Percentiles rank a stretch among this genome's conserved stretches.
Conservation (phyloP, 2,329 filamentous ascomycete species). For the Lachnellula subtilissima region DNA sequence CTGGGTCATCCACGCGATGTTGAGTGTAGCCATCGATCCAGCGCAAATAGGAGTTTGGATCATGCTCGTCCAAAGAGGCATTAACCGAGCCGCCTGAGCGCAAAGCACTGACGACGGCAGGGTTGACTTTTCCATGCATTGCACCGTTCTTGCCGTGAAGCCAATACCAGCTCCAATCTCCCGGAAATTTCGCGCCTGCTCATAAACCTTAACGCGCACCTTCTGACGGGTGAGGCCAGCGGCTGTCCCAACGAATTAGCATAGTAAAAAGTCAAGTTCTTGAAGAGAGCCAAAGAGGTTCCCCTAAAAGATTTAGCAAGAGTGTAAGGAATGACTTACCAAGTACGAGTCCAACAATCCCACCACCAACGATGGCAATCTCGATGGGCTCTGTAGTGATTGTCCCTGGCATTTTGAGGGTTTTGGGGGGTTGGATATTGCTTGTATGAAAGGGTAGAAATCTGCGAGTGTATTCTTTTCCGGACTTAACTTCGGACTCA, state of each 20-base stretch:
- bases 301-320: too few species aligned
- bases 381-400: not conserved
- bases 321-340: conserved; percentile 15
- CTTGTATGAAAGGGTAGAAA: not conserved
- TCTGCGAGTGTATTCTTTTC: too few species aligned
- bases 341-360: conserved; percentile 51
- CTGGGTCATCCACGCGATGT: not conserved
- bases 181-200: conserved; percentile 47
- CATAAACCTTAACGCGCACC: conserved; percentile 46
- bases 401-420: not conserved
- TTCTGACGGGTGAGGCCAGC: conserved; percentile 43
- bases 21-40: conserved; percentile 9
- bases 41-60: conserved; percentile 2
- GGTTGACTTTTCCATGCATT: conserved; percentile 50
- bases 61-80: conserved; percentile 23
- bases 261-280: too few species aligned
- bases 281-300: too few species aligned
- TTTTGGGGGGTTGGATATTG: not conserved
- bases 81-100: conserved; percentile 24
- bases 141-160: conserved; percentile 49
- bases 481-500: too few species aligned
- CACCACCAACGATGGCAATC: conserved; percentile 54
- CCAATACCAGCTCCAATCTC: conserved; percentile 55
- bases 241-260: conserved; percentile 15
- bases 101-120: conserved; percentile 39